phyloP scores from a whole-genome alignment of 495 filamentous ascomycete species.

The Penicillium verhagenii region DNA sequence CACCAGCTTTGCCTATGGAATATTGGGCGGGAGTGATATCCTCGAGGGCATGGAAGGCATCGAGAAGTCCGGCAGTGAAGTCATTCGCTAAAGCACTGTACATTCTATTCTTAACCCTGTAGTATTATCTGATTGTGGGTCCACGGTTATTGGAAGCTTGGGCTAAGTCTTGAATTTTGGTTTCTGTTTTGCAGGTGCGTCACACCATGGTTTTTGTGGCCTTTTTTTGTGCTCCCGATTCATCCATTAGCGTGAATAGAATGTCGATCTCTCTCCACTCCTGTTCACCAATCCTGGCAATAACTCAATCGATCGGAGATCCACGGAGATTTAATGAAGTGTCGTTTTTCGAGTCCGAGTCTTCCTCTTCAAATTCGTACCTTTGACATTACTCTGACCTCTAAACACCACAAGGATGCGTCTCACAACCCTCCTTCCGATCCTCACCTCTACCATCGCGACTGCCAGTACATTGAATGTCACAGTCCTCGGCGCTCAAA shows the following conservation, averaged over 20 bases:
- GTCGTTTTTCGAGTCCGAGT: neutral
- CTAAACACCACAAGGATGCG: conserved; percentile 15
- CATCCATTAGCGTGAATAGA: conserved; percentile 7
- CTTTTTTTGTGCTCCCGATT: neutral
- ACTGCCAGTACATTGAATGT: conserved; percentile 36
- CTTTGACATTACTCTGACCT: neutral
- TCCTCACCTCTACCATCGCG: conserved; percentile 18
- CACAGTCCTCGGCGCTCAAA: conserved; percentile 37
- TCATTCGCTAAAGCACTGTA: conserved; percentile 34
- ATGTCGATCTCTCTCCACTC: conserved; percentile 16
- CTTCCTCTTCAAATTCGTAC: neutral
- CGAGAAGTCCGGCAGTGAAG: conserved; percentile 64
- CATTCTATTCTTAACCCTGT: conserved; percentile 4
- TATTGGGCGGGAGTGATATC: conserved; percentile 84
- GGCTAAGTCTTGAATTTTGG: neutral
- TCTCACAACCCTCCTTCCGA: conserved; percentile 17
- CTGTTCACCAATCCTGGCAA: conserved; percentile 1
- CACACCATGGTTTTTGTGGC: conserved; percentile 1
- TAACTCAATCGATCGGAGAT: neutral
- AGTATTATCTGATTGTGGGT: conserved; percentile 1
- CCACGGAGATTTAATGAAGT: neutral
- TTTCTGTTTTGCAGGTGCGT: neutral
- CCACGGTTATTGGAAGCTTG: neutral
- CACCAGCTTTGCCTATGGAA: conserved; percentile 56
- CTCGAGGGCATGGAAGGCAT: conserved; percentile 83